Evolutionary conservation across 1,139 yeast species (phyloP).

Genomic region (Nakaseomyces sp.): DNA sequence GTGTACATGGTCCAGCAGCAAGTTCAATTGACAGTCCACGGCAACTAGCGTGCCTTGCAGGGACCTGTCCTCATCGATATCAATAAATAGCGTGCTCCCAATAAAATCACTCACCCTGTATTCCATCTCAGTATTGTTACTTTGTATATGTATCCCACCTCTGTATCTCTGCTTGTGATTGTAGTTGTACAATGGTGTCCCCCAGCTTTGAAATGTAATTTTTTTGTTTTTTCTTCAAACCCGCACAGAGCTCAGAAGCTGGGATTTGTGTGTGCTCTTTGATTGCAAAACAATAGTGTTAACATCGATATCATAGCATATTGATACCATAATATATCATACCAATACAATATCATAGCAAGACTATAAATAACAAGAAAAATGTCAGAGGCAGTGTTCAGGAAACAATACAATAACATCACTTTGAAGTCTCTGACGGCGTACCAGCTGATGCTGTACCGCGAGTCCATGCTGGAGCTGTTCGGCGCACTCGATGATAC

Average conservation of each 20-base stretch:
- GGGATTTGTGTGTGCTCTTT: too few relatives aligned
- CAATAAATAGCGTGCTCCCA: conserved; percentile 19
- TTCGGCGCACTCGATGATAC: conserved; percentile 25
- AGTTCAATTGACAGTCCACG: conserved; percentile 25
- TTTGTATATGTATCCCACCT: too few relatives aligned
- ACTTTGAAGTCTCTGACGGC: conserved; percentile 29
- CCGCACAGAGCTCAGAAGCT: too few relatives aligned
- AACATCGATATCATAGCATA: not conserved
- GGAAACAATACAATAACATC: conserved; percentile 14
- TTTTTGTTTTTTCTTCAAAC: too few relatives aligned
- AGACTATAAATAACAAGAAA: not conserved
- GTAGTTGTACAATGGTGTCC: too few relatives aligned
- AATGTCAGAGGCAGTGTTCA: not conserved
- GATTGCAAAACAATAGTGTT: too few relatives aligned
- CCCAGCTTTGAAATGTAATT: too few relatives aligned
- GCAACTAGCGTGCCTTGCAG: conserved; percentile 27
- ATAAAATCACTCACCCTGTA: conserved; percentile 18
- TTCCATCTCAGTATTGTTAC: not conserved
- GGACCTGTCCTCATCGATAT: conserved; percentile 17
- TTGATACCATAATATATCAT: not conserved
- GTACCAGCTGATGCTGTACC: conserved; percentile 21
- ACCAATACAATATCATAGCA: not conserved
- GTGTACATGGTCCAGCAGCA: conserved; percentile 25
- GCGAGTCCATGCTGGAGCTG: conserved; percentile 27
- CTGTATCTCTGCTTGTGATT: too few relatives aligned